Evolutionary conservation across 1,139 yeast genomes (phyloP), one percentile per base, ranked within the genome.

Genomic region (Lodderomyces parapsilosis): DNA sequence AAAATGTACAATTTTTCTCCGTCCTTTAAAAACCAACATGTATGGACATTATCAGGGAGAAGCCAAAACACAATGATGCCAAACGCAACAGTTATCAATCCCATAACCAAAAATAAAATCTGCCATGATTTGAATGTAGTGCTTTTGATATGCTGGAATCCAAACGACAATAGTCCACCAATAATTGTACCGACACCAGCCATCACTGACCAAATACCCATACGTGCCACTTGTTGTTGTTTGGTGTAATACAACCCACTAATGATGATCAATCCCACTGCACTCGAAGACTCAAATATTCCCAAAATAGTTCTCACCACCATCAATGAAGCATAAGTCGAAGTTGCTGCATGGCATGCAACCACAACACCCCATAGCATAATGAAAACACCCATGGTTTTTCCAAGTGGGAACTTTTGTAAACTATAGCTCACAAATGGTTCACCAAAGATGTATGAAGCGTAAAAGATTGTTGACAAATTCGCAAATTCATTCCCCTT

Each of bases 371-470:
- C 78, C 78, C 78, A 73, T 28, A 63, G 52, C 2, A 68, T 50
- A 20, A 74, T 65, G 41, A 65, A 66, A 2, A 54, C 44, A 0
- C 71, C 66, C 32, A 71, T 55, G n/a, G 71, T 56, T 48, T 70
- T 69, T 6, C 74, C 68, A 36, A 68, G 59, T 1, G 76, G 71
- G 27, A 66, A 59, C 43, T 55, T 60, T 48, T 72, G 78, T 40
- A 73, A 62, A 27, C 62, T 56, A 42, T 62, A 54, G 0, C 73
- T 64, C 24, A 68, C 63, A 24, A 74, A 48, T 1, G 80, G 77
- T 42, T 72, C 79, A 25, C 74, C 77, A 37, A 72, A 63, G 38
- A 76, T 68, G 48, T 74, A 74, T 1, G 78, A 76, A 38, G 65
- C 73, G 44, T 68, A 72, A 46, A 71, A 63, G 33, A 69, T 68